A percentile compares a stretch with the other conserved stretches of the same genome.
These are phyloP conservation scores for Yamadazyma buinensis DNA, from an alignment of 1,139 yeast species.

Conservation along the genomic window DNA sequence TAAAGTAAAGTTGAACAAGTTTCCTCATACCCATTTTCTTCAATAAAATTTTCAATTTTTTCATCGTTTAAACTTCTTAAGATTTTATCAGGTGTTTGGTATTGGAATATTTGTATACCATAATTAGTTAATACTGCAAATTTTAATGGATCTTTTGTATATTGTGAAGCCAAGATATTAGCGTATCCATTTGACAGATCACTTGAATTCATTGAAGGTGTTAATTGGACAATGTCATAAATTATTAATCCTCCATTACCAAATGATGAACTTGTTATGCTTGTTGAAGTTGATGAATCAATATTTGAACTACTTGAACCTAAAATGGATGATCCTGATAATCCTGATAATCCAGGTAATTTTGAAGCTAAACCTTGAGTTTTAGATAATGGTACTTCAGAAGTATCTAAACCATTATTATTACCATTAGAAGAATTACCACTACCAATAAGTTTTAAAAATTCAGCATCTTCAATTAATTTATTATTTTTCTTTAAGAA, in stretches of 20 bases:
- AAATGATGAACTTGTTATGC: neutral
- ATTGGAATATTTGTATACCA: constrained; percentile 73
- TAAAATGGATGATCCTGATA: too few species aligned
- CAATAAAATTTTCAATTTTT: constrained; percentile 43
- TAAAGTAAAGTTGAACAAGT: constrained; percentile 85
- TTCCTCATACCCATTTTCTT: constrained; percentile 57
- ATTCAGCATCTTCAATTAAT: constrained; percentile 79
- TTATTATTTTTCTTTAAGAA: constrained; percentile 66
- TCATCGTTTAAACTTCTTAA: constrained; percentile 68
- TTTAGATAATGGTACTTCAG: neutral
- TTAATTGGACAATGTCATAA: constrained; percentile 68
- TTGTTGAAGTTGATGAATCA: neutral
- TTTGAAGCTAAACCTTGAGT: too few species aligned
- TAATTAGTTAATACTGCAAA: constrained; percentile 80
- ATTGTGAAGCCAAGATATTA: constrained; percentile 83
- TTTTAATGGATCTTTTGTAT: constrained; percentile 56
- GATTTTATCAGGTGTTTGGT: constrained; percentile 75
- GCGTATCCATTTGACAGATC: constrained; percentile 73
- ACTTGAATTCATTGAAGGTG: constrained; percentile 70
- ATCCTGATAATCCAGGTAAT: too few species aligned
- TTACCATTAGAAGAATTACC: neutral
- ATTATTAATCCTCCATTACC: constrained; percentile 24
- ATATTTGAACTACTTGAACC: too few species aligned
- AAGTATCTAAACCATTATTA: too few species aligned
- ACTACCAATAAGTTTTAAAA: constrained; percentile 45